phyloP scores from a whole-genome alignment of 2,329 filamentous ascomycete species.

The Penicillium nordicum region DNA sequence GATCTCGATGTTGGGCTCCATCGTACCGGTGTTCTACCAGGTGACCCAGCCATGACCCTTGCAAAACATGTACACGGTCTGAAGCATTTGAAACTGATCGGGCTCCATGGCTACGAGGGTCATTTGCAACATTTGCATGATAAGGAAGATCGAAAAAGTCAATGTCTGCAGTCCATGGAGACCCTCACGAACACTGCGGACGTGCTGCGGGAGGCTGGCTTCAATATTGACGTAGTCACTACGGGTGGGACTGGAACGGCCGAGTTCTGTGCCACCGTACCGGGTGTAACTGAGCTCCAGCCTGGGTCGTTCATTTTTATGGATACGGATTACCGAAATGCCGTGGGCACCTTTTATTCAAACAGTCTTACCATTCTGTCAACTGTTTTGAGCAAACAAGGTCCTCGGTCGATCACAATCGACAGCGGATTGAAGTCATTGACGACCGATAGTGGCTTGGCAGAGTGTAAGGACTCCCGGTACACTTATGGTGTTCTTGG shows the following conservation, averaged over 20 bases:
- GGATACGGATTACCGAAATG: conserved; percentile 56
- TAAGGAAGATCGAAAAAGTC: conserved; percentile 39
- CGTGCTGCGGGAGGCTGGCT: conserved; percentile 41
- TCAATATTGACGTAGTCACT: conserved; percentile 50
- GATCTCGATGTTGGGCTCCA: conserved; percentile 53
- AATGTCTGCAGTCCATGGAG: conserved; percentile 48
- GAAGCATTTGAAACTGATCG: conserved; percentile 45
- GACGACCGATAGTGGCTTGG: conserved; percentile 52
- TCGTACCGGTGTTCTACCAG: conserved; percentile 48
- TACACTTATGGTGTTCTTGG: conserved; percentile 47
- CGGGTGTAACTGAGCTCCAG: conserved; percentile 54
- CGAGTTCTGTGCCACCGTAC: conserved; percentile 52
- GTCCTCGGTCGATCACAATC: conserved; percentile 45
- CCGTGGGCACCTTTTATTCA: conserved; percentile 48
- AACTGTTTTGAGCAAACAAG: conserved; percentile 50
- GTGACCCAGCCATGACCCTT: conserved; percentile 40
- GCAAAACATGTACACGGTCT: conserved; percentile 39
- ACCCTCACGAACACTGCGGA: conserved; percentile 46
- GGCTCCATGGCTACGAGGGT: conserved; percentile 54
- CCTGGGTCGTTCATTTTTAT: conserved; percentile 57
- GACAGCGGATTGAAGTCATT: conserved; percentile 52
- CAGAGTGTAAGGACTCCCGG: conserved; percentile 46
- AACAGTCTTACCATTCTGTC: conserved; percentile 51
- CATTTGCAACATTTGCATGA: conserved; percentile 53
- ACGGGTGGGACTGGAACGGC: conserved; percentile 53